Percentiles rank a stretch among this genome's conserved stretches.
Evolutionary conservation across 805 yeast genomes (phyloP).

Genomic region (Metschnikowia drakensbergensis): DNA sequence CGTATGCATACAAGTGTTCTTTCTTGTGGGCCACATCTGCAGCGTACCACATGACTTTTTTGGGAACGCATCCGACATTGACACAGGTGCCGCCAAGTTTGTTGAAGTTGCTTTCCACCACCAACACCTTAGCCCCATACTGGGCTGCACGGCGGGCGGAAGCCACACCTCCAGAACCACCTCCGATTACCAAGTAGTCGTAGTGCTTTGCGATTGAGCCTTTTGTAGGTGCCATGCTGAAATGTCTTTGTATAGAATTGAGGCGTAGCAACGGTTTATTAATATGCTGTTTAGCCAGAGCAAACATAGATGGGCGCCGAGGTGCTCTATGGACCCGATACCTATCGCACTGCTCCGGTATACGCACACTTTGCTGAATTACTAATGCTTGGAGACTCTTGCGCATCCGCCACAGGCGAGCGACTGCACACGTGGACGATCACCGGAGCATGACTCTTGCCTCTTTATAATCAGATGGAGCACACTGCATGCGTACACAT

Average conservation of each 20-base stretch:
- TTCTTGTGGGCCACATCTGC: slow-evolving; percentile 80
- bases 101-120: slow-evolving; percentile 68
- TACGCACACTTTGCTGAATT: slow-evolving; percentile 4
- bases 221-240: slow-evolving; percentile 53
- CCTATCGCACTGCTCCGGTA: slow-evolving; percentile 3
- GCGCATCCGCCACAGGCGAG: neutral
- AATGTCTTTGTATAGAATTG: slow-evolving; percentile 27
- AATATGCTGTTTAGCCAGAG: slow-evolving; percentile 8
- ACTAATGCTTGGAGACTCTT: neutral
- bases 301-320: slow-evolving; percentile 6
- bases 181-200: slow-evolving; percentile 94
- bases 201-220: slow-evolving; percentile 48
- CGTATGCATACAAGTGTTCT: slow-evolving; percentile 75
- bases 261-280: slow-evolving; percentile 14
- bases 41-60: slow-evolving; percentile 98
- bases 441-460: too few species aligned
- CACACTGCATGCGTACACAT: too few species aligned
- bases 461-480: too few species aligned
- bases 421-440: neutral
- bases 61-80: slow-evolving; percentile 98
- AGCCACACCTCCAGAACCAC: slow-evolving; percentile 99
- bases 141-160: slow-evolving; percentile 94
- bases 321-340: neutral
- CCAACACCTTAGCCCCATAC: slow-evolving; percentile 82
- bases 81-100: slow-evolving; percentile 97